Evolutionary conservation across 1,284 basidiomycete species (phyloP).

Genomic region (Moniliophthora roreri): DNA sequence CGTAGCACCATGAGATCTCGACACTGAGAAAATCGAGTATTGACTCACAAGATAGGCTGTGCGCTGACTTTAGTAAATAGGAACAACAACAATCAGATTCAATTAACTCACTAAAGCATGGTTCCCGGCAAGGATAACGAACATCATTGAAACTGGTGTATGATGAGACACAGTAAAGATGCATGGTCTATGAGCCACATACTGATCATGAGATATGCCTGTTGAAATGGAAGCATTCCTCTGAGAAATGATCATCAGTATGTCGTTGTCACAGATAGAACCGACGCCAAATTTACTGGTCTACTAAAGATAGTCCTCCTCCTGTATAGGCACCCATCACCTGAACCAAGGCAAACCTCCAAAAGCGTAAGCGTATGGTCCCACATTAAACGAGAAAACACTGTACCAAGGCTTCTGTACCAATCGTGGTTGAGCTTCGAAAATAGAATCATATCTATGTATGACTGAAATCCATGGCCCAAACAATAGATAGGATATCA

Average conservation of each 20-base stretch:
- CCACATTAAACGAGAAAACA: background rate
- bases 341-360: conserved; percentile 48
- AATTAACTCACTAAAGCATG: conserved; percentile 46
- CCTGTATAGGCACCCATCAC: conserved; percentile 54
- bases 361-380: background rate
- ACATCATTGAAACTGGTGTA: conserved; percentile 41
- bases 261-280: background rate
- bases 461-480: conserved; percentile 47
- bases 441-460: conserved; percentile 44
- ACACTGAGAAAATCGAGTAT: background rate
- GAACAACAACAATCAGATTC: background rate
- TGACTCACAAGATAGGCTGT: conserved; percentile 35
- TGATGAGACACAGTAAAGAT: background rate
- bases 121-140: conserved; percentile 53
- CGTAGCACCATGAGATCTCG: background rate
- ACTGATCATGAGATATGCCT: conserved; percentile 54
- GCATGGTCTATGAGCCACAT: conserved; percentile 15
- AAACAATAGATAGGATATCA: conserved; percentile 63
- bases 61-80: background rate
- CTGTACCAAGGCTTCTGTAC: conserved; percentile 52
- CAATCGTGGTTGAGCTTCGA: conserved; percentile 40
- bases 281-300: conserved; percentile 35
- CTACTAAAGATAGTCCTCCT: conserved; percentile 53
- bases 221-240: conserved; percentile 56
- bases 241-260: conserved; percentile 23